A percentile compares a stretch with the other conserved stretches of the same genome.
These are phyloP conservation scores for Umbilicaria muhlenbergii DNA, from an alignment of 495 filamentous ascomycete species.

Conservation along the genomic window DNA sequence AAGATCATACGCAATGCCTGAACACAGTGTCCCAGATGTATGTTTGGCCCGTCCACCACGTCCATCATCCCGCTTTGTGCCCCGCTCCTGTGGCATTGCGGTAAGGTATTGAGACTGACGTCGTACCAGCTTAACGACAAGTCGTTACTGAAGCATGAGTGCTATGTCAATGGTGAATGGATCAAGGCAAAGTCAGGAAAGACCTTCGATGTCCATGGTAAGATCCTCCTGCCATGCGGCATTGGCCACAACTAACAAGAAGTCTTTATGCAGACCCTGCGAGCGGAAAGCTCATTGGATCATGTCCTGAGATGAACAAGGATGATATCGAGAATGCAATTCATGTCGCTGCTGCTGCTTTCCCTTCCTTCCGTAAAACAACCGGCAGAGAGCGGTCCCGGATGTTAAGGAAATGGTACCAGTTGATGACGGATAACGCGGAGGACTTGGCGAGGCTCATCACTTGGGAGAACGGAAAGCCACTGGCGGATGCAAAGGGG, in stretches of 20 bases:
- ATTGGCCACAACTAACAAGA: neutral
- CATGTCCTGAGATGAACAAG: slow-evolving; percentile 63
- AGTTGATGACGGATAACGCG: slow-evolving; percentile 71
- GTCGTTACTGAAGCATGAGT: slow-evolving; percentile 60
- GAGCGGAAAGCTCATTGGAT: slow-evolving; percentile 63
- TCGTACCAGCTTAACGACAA: slow-evolving; percentile 55
- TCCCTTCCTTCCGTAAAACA: slow-evolving; percentile 56
- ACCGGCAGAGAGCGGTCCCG: slow-evolving; percentile 69
- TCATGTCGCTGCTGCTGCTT: slow-evolving; percentile 55
- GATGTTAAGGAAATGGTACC: slow-evolving; percentile 80
- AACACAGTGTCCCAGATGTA: slow-evolving; percentile 11
- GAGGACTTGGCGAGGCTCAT: slow-evolving; percentile 84
- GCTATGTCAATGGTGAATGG: slow-evolving; percentile 80
- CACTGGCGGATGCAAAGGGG: slow-evolving; percentile 50
- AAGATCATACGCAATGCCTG: slow-evolving; percentile 14
- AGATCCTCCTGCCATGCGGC: slow-evolving; percentile 1
- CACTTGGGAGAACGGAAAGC: slow-evolving; percentile 72
- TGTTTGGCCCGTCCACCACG: neutral
- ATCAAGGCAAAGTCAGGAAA: slow-evolving; percentile 56
- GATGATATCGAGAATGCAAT: slow-evolving; percentile 68
- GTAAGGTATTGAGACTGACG: neutral
- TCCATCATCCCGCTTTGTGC: neutral
- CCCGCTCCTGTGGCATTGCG: too few species aligned
- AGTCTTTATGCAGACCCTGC: slow-evolving; percentile 46
- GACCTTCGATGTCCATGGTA: slow-evolving; percentile 68